phyloP scores from a whole-genome alignment of 257 asterid genomes.

The Plantago major region DNA sequence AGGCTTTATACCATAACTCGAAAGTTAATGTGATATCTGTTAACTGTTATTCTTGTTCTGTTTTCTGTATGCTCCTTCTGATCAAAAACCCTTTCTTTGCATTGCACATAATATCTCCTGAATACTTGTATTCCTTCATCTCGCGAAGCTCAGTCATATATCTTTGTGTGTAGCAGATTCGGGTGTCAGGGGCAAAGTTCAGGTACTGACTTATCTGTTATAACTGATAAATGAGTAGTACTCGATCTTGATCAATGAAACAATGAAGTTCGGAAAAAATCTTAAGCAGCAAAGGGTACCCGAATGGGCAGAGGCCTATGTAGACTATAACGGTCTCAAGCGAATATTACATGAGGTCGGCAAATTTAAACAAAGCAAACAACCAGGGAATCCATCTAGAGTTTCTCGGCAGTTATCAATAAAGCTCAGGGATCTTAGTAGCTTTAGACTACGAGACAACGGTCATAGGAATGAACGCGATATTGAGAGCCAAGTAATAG shows the following conservation, averaged over 20 bases:
- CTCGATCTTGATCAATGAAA: conserved; percentile 2
- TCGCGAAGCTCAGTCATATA: not conserved
- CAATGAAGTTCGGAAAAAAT: conserved; percentile 82
- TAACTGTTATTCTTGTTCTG: no score
- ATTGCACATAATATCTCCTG: no score
- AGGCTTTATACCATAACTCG: no score
- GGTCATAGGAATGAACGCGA: conserved; percentile 28
- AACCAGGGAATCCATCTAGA: conserved; percentile 27
- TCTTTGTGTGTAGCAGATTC: not conserved
- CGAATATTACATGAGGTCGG: conserved; percentile 45
- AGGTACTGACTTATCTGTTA: not conserved
- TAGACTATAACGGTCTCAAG: conserved; percentile 76
- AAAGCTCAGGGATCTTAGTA: conserved; percentile 30
- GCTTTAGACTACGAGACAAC: conserved; percentile 29
- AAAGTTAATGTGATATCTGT: no score
- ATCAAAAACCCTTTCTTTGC: no score
- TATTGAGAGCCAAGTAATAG: conserved; percentile 63
- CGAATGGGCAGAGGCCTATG: conserved; percentile 85
- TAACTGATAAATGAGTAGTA: not conserved
- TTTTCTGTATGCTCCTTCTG: no score
- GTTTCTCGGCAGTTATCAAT: conserved; percentile 30
- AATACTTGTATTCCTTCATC: no score
- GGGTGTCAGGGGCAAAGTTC: not conserved
- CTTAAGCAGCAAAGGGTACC: conserved; percentile 68
- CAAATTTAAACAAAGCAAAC: conserved; percentile 28